Percentiles rank a stretch among this genome's conserved stretches.
Evolutionary conservation across 768 basidiomycete genomes (phyloP).

Genomic region (Sutorius australiensis): DNA sequence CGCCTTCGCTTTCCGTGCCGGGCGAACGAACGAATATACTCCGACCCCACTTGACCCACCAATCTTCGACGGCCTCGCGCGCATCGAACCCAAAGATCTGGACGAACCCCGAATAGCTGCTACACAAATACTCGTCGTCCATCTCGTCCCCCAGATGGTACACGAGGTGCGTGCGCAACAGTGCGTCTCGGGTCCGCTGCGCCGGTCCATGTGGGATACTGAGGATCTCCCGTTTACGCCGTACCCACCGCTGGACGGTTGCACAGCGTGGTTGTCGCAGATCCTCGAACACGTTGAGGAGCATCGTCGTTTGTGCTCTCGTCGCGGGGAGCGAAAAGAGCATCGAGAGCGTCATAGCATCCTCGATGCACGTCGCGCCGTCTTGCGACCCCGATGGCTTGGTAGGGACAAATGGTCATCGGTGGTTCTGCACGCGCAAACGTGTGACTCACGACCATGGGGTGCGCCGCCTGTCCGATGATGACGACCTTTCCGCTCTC

Average conservation of each 20-base stretch:
- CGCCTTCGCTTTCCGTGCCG: not conserved
- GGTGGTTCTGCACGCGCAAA: not conserved
- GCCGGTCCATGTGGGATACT: conserved; percentile 40
- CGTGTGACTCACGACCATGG: conserved; percentile 38
- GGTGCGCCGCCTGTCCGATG: conserved; percentile 59
- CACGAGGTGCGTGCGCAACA: conserved; percentile 27
- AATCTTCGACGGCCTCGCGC: conserved; percentile 53
- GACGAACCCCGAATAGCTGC: conserved; percentile 48
- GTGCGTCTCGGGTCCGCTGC: conserved; percentile 44
- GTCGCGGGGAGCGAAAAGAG: conserved; percentile 51
- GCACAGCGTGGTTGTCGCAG: conserved; percentile 48
- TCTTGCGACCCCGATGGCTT: conserved; percentile 52
- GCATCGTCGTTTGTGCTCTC: conserved; percentile 42
- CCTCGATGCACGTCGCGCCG: conserved; percentile 49
- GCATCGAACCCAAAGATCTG: conserved; percentile 47
- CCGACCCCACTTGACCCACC: conserved; percentile 56
- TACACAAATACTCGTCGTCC: conserved; percentile 37
- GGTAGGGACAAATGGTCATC: not conserved
- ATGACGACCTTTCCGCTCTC: conserved; percentile 48
- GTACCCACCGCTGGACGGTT: conserved; percentile 39
- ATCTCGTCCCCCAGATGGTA: conserved; percentile 37
- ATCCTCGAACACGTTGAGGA: conserved; percentile 56
- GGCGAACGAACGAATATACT: conserved; percentile 5
- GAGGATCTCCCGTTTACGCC: conserved; percentile 41
- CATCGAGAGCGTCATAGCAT: conserved; percentile 54